Evolutionary conservation across 106 monocot species (phyloP).

Genomic region (Posidonia australis): DNA sequence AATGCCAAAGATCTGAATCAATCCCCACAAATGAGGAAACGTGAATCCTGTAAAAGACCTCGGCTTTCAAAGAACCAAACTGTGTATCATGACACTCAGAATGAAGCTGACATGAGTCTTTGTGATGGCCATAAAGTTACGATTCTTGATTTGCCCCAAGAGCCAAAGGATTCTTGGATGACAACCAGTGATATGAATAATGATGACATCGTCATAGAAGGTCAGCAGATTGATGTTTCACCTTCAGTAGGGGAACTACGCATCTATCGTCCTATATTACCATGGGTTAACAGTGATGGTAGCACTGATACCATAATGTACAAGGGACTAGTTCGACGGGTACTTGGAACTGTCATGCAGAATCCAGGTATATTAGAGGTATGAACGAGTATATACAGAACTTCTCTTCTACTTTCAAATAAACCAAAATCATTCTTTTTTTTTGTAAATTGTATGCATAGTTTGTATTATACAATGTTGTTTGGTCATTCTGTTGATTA

Average conservation of each 20-base stretch:
- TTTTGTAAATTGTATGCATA: not conserved
- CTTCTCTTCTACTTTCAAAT: too few species aligned
- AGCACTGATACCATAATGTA: constrained; percentile 53
- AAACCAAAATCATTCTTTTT: too few species aligned
- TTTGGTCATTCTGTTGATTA: too few species aligned
- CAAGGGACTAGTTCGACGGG: constrained; percentile 58
- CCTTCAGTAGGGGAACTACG: not conserved
- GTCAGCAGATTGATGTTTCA: not conserved
- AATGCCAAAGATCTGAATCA: constrained; percentile 6
- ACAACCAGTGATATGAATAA: not conserved
- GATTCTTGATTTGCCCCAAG: constrained; percentile 23
- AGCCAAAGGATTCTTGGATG: not conserved
- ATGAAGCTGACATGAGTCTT: constrained; percentile 16
- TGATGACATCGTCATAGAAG: not conserved
- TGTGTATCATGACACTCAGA: constrained; percentile 2
- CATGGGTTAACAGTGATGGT: constrained; percentile 96
- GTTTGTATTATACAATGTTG: too few species aligned
- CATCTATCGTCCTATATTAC: constrained; percentile 48
- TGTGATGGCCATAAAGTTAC: constrained; percentile 31
- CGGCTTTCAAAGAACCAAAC: constrained; percentile 4
- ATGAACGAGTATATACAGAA: not conserved
- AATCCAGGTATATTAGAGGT: constrained; percentile 95
- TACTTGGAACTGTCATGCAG: constrained; percentile 85
- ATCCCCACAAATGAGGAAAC: not conserved
- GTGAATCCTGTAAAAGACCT: constrained; percentile 10